phyloP scores from a whole-genome alignment of 108 stramenopile genomes.

The Poteriospumella lacustris region DNA sequence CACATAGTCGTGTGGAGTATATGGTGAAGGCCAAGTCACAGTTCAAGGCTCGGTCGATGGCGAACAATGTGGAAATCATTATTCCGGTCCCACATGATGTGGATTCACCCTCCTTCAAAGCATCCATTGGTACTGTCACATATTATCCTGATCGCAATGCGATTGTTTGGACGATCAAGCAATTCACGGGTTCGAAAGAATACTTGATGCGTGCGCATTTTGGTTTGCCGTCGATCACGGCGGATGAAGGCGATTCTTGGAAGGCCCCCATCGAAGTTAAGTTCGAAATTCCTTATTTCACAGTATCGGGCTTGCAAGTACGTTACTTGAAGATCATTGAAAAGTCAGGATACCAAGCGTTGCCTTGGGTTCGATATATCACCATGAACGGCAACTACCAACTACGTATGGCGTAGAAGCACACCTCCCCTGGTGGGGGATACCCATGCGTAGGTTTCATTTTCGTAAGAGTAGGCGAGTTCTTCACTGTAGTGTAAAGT shows the following conservation, averaged over 20 bases:
- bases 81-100: slow-evolving; percentile 98
- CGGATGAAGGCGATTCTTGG: slow-evolving; percentile 74
- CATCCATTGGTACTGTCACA: slow-evolving; percentile 85
- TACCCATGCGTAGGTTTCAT: no score
- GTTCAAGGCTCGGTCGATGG: slow-evolving; percentile 91
- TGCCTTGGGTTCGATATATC: slow-evolving; percentile 99
- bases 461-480: no score
- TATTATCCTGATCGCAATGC: slow-evolving; percentile 95
- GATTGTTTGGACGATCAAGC: slow-evolving; percentile 96
- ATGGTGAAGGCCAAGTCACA: slow-evolving; percentile 98
- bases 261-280: slow-evolving; percentile 86
- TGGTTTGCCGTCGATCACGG: slow-evolving; percentile 88
- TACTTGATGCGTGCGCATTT: slow-evolving; percentile 98
- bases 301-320: slow-evolving; percentile 96
- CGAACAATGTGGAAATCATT: slow-evolving; percentile 98
- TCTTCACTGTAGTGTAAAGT: no score
- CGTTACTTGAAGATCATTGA: slow-evolving; percentile 99
- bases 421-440: no score
- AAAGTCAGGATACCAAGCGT: slow-evolving; percentile 94
- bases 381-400: slow-evolving; percentile 97
- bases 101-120: slow-evolving; percentile 95
- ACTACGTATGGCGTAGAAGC: slow-evolving; percentile 79
- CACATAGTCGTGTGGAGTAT: slow-evolving; percentile 92
- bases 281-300: slow-evolving; percentile 99
- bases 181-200: slow-evolving; percentile 73